phyloP scores from a whole-genome alignment of 441 rosid genomes.

The Corymbia citriodora region DNA sequence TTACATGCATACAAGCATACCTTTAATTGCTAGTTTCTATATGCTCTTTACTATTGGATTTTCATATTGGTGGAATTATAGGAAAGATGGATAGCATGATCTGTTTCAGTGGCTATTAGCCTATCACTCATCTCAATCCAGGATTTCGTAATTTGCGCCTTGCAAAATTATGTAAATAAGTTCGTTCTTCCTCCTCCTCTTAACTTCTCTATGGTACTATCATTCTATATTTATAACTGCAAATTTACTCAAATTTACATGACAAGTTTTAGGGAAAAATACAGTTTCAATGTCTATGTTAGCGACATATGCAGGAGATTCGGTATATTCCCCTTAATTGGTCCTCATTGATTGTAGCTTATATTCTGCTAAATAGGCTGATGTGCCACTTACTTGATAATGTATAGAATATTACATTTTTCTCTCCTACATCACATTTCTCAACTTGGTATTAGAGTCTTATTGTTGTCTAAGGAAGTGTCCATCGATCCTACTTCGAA shows the following conservation, averaged over 20 bases:
- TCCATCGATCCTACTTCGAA: not conserved
- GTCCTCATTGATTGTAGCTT: not conserved
- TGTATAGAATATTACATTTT: rapidly evolving
- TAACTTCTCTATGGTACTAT: not conserved
- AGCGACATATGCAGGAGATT: not conserved
- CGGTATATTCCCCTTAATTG: not conserved
- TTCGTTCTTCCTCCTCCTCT: not conserved
- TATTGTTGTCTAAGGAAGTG: not conserved
- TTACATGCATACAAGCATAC: not conserved
- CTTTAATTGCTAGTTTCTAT: not conserved
- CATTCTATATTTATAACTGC: not conserved
- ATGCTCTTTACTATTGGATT: not conserved
- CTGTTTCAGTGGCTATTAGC: not conserved
- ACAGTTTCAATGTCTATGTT: not conserved
- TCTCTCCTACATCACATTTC: not conserved
- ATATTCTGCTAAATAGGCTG: not conserved
- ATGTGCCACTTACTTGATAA: not conserved
- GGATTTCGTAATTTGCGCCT: not conserved
- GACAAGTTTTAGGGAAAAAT: not conserved
- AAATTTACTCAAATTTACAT: not conserved
- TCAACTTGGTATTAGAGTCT: not conserved
- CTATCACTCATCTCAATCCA: not conserved
- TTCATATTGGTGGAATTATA: rapidly evolving
- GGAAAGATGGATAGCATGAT: not conserved
- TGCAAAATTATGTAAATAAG: not conserved